Evolutionary conservation across 257 asterid genomes (phyloP).

Genomic region (Solanum corneliomulleri): DNA sequence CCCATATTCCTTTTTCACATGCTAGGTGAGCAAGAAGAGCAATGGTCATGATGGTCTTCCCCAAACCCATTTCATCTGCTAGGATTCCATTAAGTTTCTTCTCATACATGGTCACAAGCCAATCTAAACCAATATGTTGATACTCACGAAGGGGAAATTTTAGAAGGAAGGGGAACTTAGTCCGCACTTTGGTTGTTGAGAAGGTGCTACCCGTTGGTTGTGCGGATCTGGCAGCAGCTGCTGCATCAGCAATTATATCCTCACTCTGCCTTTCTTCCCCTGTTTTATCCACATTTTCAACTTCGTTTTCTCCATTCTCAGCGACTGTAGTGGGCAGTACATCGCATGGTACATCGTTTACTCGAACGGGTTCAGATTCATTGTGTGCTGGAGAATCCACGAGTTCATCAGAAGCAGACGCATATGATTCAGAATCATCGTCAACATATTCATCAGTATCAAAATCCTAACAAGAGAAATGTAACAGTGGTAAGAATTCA

Average conservation of each 20-base stretch:
- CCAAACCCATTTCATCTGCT: constrained; percentile 99
- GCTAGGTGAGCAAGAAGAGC: constrained; percentile 98
- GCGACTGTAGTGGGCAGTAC: constrained; percentile 21
- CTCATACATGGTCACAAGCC: constrained; percentile 99
- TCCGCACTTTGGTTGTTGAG: constrained; percentile 86
- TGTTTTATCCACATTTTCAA: constrained; percentile 35
- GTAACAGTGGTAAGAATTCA: constrained; percentile 11
- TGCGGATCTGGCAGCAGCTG: constrained; percentile 97
- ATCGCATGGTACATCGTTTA: constrained; percentile 31
- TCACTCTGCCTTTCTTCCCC: constrained; percentile 60
- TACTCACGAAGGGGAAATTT: constrained; percentile 97
- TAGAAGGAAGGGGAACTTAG: constrained; percentile 92
- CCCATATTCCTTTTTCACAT: constrained; percentile 96
- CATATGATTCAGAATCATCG: constrained; percentile 30
- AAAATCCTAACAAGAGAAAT: constrained; percentile 33
- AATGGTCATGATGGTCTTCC: constrained; percentile 98
- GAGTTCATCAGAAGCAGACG: constrained; percentile 55
- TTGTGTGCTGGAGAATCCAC: constrained; percentile 29
- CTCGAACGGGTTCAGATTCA: constrained; percentile 24
- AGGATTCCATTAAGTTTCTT: constrained; percentile 96
- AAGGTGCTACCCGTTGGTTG: constrained; percentile 99
- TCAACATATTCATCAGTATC: constrained; percentile 29
- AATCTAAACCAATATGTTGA: constrained; percentile 98
- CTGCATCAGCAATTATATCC: constrained; percentile 85
- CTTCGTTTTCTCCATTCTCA: constrained; percentile 32